Base-by-base conservation (phyloP, 2,329 filamentous ascomycete genomes). In the Onygena corvina region DNA sequence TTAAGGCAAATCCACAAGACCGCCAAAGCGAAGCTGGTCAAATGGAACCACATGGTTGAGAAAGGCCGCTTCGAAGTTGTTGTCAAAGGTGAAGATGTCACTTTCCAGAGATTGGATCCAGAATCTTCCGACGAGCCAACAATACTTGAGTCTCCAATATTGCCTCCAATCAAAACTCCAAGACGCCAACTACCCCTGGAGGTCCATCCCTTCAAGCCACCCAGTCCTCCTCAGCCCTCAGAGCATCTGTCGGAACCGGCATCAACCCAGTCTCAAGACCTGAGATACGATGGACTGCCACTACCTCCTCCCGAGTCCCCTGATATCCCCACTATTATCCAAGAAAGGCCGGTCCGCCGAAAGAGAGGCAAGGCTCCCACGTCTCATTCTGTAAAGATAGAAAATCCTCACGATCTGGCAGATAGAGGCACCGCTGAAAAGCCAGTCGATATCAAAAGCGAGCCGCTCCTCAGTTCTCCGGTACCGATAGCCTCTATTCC, bases 371-470 rank as follows among this genome's bases (percentile, higher is more conserved):
- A 38, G 23, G 14, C 48, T 46, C 23, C 52, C n/a, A 31, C 14
- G 2, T 11, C 21, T 5, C 20, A 16, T 20, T n/a, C 42, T 9
- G 49, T 56, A 56, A 44, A 62, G 27, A 11, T 27, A 12, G n/a
- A 34, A 27, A n/a, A n/a, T n/a, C n/a, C n/a, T n/a, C n/a, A 27
- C 21, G 27, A 31, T 20, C 34, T 31, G 29, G 53, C 51, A 12
- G 53, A 47, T 23, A 52, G 48, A 35, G 35, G 54, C 18, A 49
- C 53, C 12, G 38, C 38, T 29, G 38, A 20, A n/a, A 52, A 51
- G 12, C 54, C 59, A 14, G 52, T 62, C 30, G 40, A 56, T 12
- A 53, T 69, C 20, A 70, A 70, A 54, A 60, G 59, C 47, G 66
- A 70, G 52, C 54, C 57, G 12, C 47, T 59, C 20, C 64, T 64